Percentiles rank a stretch among this genome's conserved stretches.
Conservation (phyloP, 2,329 filamentous ascomycete species). For the Phaeosphaeria sp. region DNA sequence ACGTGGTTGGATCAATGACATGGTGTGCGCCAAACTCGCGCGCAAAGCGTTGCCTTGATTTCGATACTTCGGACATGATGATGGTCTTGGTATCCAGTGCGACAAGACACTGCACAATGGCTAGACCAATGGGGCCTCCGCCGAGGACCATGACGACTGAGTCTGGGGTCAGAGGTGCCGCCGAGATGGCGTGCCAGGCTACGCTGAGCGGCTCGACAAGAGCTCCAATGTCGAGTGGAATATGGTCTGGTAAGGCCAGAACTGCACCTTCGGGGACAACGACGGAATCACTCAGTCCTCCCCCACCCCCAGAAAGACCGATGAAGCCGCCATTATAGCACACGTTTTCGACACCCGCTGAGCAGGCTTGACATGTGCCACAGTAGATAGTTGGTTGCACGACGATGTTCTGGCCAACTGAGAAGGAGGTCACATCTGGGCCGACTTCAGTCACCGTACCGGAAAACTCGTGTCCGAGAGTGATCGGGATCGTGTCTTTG, state of each 20-base stretch:
- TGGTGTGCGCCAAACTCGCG: conserved; percentile 62
- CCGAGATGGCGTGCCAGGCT: conserved; percentile 67
- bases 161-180: conserved; percentile 54
- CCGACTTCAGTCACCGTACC: conserved; percentile 67
- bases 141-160: conserved; percentile 64
- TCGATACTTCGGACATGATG: conserved; percentile 64
- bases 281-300: conserved; percentile 63
- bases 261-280: conserved; percentile 59
- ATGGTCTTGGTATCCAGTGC: conserved; percentile 61
- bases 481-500: conserved; percentile 63
- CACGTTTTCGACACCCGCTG: conserved; percentile 61
- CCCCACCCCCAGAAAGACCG: conserved; percentile 58
- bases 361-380: conserved; percentile 62
- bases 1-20: conserved; percentile 59
- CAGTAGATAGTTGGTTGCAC: conserved; percentile 68
- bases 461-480: conserved; percentile 70
- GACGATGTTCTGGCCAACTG: conserved; percentile 62
- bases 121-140: conserved; percentile 68
- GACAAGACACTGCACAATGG: conserved; percentile 64
- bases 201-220: conserved; percentile 69
- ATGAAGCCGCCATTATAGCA: conserved; percentile 64
- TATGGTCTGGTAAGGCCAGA: conserved; percentile 59
- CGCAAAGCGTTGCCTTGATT: conserved; percentile 59
- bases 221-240: conserved; percentile 61
- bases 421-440: conserved; percentile 53